These are phyloP conservation scores for Trypanosoma melophagium DNA, from an alignment of 208 protist species.

Conservation along the genomic window DNA sequence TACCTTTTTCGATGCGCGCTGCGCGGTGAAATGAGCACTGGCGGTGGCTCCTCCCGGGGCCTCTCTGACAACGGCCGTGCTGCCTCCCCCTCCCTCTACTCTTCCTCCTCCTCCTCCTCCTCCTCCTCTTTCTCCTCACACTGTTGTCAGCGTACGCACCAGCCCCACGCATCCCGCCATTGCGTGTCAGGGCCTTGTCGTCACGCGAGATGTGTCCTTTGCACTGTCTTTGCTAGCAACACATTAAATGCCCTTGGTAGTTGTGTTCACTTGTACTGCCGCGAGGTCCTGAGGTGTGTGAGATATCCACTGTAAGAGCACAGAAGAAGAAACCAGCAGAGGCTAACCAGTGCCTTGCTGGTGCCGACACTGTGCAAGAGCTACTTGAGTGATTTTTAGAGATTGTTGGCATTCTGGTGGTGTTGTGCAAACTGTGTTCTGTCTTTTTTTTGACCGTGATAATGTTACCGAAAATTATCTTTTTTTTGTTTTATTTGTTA, in stretches of 20 bases:
- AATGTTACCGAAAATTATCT: no score
- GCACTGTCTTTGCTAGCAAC: not conserved
- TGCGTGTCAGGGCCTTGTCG: not conserved
- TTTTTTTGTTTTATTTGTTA: no score
- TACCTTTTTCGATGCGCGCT: slow-evolving; percentile 29
- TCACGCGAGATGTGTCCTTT: not conserved
- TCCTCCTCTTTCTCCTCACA: not conserved
- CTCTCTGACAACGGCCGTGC: slow-evolving; percentile 5
- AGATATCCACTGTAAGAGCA: slow-evolving; percentile 15
- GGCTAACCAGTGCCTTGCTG: not conserved
- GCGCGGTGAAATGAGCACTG: slow-evolving; percentile 24
- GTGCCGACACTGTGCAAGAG: slow-evolving; percentile 28
- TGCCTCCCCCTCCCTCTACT: not conserved
- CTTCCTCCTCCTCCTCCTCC: not conserved
- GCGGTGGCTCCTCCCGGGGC: slow-evolving; percentile 17
- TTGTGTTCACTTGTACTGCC: not conserved
- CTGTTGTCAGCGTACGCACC: slow-evolving; percentile 21
- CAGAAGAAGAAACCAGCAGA: slow-evolving; percentile 22
- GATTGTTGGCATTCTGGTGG: slow-evolving; percentile 1
- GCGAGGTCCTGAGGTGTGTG: slow-evolving; percentile 54
- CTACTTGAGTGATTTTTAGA: not conserved
- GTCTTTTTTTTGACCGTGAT: not conserved
- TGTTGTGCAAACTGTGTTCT: not conserved
- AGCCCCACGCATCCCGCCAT: slow-evolving; percentile 5
- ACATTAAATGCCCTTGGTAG: not conserved